These are phyloP conservation scores for Pythium rishiriense DNA, from an alignment of 352 stramenopile species.

Conservation along the genomic window DNA sequence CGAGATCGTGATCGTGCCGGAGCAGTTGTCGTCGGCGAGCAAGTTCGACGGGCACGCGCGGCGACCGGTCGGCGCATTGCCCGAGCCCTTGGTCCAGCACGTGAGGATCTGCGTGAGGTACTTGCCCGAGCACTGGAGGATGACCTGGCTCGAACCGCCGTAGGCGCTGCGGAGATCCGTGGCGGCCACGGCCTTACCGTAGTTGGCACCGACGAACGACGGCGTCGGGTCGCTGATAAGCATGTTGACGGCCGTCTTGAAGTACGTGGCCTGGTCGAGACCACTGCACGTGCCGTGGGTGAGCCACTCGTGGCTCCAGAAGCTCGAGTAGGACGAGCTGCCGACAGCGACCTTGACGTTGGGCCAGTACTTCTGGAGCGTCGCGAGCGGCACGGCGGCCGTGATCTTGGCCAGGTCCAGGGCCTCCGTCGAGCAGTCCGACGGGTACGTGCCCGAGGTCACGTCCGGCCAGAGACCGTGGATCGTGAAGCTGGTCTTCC, in stretches of 20 bases:
- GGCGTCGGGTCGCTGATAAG: slow-evolving; percentile 69
- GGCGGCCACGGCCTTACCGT: slow-evolving; percentile 50
- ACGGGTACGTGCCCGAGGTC: slow-evolving; percentile 55
- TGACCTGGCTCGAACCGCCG: slow-evolving; percentile 24
- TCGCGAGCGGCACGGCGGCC: slow-evolving; percentile 59
- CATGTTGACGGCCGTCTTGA: slow-evolving; percentile 73
- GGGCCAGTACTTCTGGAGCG: slow-evolving; percentile 79
- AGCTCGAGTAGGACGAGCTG: slow-evolving; percentile 68
- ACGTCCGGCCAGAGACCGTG: slow-evolving; percentile 89
- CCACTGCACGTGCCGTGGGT: slow-evolving; percentile 92
- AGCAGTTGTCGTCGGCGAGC: slow-evolving; percentile 69
- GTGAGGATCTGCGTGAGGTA: slow-evolving; percentile 70
- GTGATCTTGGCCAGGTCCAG: slow-evolving; percentile 66
- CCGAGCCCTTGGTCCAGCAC: slow-evolving; percentile 65
- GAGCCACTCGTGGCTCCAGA: slow-evolving; percentile 93
- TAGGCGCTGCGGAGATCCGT: slow-evolving; percentile 40
- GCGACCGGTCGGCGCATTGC: slow-evolving; percentile 47
- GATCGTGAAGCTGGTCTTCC: slow-evolving; percentile 84
- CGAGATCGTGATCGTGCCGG: slow-evolving; percentile 31
- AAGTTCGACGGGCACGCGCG: slow-evolving; percentile 56
- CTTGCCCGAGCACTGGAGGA: slow-evolving; percentile 40
- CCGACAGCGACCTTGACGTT: slow-evolving; percentile 70
- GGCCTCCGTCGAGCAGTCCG: slow-evolving; percentile 63
- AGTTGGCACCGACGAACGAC: slow-evolving; percentile 50
- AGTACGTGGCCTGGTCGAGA: slow-evolving; percentile 82